phyloP scores from a whole-genome alignment of 345 rosid genomes.

The Syzygium aqueum region DNA sequence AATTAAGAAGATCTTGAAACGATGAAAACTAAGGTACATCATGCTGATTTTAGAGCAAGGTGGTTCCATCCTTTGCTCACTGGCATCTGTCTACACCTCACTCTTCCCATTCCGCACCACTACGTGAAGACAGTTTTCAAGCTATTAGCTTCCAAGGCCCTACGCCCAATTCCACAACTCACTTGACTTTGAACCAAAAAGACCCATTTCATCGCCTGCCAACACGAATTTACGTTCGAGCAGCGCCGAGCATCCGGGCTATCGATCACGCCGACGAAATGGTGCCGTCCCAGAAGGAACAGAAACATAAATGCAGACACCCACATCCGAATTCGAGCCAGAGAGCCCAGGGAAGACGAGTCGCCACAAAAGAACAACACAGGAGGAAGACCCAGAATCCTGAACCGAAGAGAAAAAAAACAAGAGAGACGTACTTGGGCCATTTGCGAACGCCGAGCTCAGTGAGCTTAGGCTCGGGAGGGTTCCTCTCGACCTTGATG shows the following conservation, averaged over 20 bases:
- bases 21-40: not conserved
- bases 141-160: not conserved
- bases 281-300: not conserved
- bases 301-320: not conserved
- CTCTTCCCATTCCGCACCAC: not conserved
- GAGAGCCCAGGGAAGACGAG: not conserved
- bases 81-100: not conserved
- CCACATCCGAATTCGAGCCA: not conserved
- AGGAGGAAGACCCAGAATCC: not conserved
- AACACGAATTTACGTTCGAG: not conserved
- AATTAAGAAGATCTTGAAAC: not conserved
- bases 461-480: constrained; percentile 67
- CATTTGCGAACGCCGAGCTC: constrained; percentile 68
- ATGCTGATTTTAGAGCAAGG: not conserved
- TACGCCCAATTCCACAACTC: not conserved
- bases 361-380: not conserved
- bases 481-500: constrained; percentile 52
- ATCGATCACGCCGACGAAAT: not conserved
- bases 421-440: constrained; percentile 46
- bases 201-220: not conserved
- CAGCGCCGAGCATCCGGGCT: not conserved
- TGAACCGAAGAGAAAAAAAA: not conserved
- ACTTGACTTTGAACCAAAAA: not conserved
- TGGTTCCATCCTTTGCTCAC: not conserved
- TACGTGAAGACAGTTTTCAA: not conserved